A percentile compares a stretch with the other conserved stretches of the same genome.
phyloP scores from a whole-genome alignment of 257 asterid genomes.

The Nicotiana tomentosiformis region DNA sequence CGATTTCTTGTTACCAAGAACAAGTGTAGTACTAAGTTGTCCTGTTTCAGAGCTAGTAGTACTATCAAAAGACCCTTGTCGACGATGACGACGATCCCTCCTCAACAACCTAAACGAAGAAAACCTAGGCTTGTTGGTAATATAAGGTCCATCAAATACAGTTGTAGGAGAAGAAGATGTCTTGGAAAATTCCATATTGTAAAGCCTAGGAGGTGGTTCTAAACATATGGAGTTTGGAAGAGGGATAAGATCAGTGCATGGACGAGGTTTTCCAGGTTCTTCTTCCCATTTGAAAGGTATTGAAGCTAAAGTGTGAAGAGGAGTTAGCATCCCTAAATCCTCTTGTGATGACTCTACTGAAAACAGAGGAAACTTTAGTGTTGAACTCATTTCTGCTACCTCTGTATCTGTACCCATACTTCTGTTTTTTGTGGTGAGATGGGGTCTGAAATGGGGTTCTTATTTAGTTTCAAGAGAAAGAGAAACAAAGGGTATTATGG shows the following conservation, averaged over 20 bases:
- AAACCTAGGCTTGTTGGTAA: conserved; percentile 26
- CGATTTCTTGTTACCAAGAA: conserved; percentile 21
- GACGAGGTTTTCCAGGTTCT: conserved; percentile 58
- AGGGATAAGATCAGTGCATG: conserved; percentile 19
- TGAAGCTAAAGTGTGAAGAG: conserved; percentile 19
- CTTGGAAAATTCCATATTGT: conserved; percentile 10
- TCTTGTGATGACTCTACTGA: not conserved
- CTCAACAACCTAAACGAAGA: conserved; percentile 40
- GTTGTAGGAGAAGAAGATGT: conserved; percentile 45
- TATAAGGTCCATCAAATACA: conserved; percentile 49
- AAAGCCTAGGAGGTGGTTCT: conserved; percentile 41
- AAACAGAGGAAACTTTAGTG: not conserved
- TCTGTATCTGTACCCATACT: not conserved
- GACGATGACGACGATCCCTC: conserved; percentile 11
- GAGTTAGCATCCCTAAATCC: conserved; percentile 4
- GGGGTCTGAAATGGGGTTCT: not conserved
- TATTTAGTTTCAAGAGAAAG: not conserved
- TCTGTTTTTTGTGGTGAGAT: not conserved
- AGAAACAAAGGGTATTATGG: not conserved
- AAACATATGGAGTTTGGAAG: conserved; percentile 21
- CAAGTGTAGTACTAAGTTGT: conserved; percentile 15
- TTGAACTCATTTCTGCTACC: not conserved
- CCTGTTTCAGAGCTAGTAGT: conserved; percentile 17
- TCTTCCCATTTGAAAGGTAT: conserved; percentile 67
- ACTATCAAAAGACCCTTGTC: conserved; percentile 24